Conservation (phyloP, 2,329 filamentous ascomycete genomes). For the Trichoderma semiorbis region DNA sequence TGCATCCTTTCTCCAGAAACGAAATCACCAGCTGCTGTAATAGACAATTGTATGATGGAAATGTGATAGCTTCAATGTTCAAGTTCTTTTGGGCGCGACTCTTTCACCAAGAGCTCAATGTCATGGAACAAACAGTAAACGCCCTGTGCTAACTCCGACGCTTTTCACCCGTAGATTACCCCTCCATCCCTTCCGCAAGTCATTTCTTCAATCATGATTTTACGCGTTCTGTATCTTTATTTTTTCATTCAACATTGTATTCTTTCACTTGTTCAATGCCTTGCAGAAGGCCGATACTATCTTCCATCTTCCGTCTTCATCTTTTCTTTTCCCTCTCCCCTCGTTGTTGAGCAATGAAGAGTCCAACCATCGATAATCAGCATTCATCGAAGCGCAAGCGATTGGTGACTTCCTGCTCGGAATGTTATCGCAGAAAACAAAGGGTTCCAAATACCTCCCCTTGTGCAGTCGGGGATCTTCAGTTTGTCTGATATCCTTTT, state of each 20-base stretch:
- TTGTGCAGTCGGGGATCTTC: neutral
- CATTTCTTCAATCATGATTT: neutral
- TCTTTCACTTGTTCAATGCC: neutral
- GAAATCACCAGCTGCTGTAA: too few relatives aligned
- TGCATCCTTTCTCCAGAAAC: too few relatives aligned
- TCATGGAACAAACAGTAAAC: neutral
- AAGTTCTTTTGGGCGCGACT: neutral
- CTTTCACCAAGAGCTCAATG: neutral
- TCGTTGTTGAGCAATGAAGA: neutral
- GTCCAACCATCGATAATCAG: neutral
- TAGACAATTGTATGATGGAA: neutral
- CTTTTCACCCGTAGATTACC: neutral
- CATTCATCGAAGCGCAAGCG: neutral
- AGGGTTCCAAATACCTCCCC: neutral
- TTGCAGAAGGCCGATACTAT: neutral
- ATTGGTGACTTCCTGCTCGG: neutral
- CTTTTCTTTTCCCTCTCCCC: neutral
- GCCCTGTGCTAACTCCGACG: neutral
- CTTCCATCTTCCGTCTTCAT: neutral
- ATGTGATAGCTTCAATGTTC: too few relatives aligned
- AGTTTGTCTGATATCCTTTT: neutral
- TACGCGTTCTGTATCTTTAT: neutral
- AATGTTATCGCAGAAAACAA: neutral
- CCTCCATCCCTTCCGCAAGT: neutral
- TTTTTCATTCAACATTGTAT: too few relatives aligned